A percentile compares a stretch with the other conserved stretches of the same genome.
phyloP scores from a whole-genome alignment of 108 stramenopile genomes.

The Cylindrotheca fusiformis region DNA sequence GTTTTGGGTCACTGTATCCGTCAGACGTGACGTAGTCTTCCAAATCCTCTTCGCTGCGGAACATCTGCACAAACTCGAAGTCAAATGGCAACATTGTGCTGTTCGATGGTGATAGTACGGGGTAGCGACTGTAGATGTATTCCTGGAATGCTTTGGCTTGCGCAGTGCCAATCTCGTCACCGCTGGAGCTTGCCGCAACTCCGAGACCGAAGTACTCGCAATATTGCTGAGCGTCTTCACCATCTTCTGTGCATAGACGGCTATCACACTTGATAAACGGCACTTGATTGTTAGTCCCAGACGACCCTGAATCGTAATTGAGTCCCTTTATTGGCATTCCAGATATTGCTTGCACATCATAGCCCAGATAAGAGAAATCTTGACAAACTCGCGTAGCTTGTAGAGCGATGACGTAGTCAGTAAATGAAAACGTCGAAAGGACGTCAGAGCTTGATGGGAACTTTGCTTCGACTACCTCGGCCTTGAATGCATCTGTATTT shows the following conservation, averaged over 20 bases:
- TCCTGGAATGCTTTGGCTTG: conserved; percentile 51
- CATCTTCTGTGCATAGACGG: conserved; percentile 44
- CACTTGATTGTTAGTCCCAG: conserved; percentile 71
- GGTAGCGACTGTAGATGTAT: conserved; percentile 52
- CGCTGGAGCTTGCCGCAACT: conserved; percentile 43
- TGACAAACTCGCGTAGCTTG: conserved; percentile 57
- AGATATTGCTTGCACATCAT: conserved; percentile 19
- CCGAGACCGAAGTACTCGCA: conserved; percentile 64
- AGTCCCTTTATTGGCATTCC: conserved; percentile 34
- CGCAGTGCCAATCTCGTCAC: conserved; percentile 22
- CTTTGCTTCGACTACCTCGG: conserved; percentile 40
- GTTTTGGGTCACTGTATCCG: conserved; percentile 56
- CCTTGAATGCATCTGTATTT: conserved; percentile 30
- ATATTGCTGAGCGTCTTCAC: conserved; percentile 58
- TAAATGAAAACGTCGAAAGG: conserved; percentile 48
- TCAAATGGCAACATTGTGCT: conserved; percentile 41
- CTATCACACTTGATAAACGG: conserved; percentile 78
- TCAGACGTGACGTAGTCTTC: conserved; percentile 48
- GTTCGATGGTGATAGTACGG: conserved; percentile 27
- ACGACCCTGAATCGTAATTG: too few relatives aligned
- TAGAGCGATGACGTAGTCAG: conserved; percentile 67
- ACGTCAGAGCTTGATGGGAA: conserved; percentile 46
- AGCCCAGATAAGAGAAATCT: neutral
- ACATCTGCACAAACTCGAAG: conserved; percentile 57
- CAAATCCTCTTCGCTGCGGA: conserved; percentile 48